Base-by-base conservation (phyloP, 805 yeast genomes). In the Grigorovia transvaalensis region DNA sequence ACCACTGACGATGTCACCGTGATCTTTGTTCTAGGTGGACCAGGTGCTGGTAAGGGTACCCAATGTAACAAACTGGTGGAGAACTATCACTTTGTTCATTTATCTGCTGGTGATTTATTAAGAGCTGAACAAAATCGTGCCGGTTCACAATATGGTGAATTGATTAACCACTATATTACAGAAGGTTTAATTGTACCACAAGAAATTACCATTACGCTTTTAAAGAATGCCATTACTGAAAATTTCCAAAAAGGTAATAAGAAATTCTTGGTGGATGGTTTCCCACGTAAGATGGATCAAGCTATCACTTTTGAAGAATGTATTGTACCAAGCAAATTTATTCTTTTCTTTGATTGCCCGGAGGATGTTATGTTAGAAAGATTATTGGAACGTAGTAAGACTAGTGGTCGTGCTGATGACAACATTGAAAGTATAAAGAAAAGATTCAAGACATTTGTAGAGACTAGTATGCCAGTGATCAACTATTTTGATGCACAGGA, bases 271-370 rank as follows among this genome's bases (percentile, higher is more conserved):
- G 82, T 91, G 50, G 99, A 91, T 67, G 99, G 99, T 0, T 91
- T 93, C 78, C 99, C 99, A 48, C 80, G 98, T 67, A 88, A 90
- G 67, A 91, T 93, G 97, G 98, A 93, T 70, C 99, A 91, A 73
- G 98, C 98, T 0, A 54, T 85, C 44, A 85, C 91, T n/a, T 91
- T 91, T 66, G 98, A 91, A 71, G 80, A 85, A 43, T 73, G 80
- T 64, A 75, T 82, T 60, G 93, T 81, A 61, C 84, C 76, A 67
- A 84, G 87, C 56, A 74, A 80, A 27, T 79, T 84, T 69, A 81
- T 86, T 1, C 72, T 86, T 44, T 86, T 83, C 69, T 86, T 86
- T 62, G 89, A 85, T 57, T 86, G 95, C 67, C 87, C 91, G 0
- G 93, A 85, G 67, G 64, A 71, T 44, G 85, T 88, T 51, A 90